These are phyloP conservation scores for Ceratocystis cubensis DNA, from an alignment of 2,329 filamentous ascomycete genomes.

Conservation along the genomic window DNA sequence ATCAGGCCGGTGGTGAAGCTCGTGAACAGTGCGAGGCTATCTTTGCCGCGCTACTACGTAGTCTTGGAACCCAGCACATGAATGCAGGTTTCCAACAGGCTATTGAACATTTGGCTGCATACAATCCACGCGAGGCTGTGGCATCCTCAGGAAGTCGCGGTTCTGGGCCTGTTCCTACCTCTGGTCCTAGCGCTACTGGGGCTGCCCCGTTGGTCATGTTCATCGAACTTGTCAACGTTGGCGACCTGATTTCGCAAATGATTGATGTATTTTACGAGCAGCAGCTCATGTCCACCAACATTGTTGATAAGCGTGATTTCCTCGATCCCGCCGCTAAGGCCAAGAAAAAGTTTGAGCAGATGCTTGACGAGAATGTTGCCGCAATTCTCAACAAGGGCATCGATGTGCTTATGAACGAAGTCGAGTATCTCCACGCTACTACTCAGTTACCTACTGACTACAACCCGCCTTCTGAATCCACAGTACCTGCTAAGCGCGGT, in stretches of 20 bases:
- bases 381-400: constrained; percentile 95
- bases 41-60: constrained; percentile 71
- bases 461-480: constrained; percentile 39
- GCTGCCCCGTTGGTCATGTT: constrained; percentile 91
- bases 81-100: constrained; percentile 90
- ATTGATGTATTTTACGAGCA: constrained; percentile 97
- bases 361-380: constrained; percentile 93
- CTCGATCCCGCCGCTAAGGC: constrained; percentile 81
- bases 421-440: constrained; percentile 87
- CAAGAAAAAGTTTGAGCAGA: constrained; percentile 97
- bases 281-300: constrained; percentile 68
- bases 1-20: constrained; percentile 68
- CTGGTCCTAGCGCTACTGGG: background rate
- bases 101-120: constrained; percentile 77
- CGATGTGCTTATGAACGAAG: constrained; percentile 95
- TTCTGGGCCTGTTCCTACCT: background rate
- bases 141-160: constrained; percentile 49
- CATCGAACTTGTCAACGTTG: constrained; percentile 93
- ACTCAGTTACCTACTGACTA: constrained; percentile 80
- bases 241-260: constrained; percentile 97
- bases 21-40: constrained; percentile 81
- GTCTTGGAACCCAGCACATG: constrained; percentile 75
- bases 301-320: constrained; percentile 89
- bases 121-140: constrained; percentile 74
- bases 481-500: constrained; percentile 21